Percentiles rank a stretch among this genome's conserved stretches.
Conservation (phyloP, 2,329 filamentous ascomycete genomes). For the Fusarium siculi region DNA sequence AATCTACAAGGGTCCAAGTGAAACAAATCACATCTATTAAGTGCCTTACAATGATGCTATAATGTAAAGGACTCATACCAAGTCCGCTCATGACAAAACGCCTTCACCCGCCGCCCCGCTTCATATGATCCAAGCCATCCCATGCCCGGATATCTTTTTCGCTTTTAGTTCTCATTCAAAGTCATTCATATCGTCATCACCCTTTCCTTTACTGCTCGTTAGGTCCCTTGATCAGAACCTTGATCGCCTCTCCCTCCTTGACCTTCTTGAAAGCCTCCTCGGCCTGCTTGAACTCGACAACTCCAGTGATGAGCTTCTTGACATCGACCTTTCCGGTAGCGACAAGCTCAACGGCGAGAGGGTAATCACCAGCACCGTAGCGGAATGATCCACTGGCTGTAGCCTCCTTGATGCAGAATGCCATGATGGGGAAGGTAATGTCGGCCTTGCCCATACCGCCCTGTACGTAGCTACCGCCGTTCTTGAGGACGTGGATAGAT, state of each 20-base stretch:
- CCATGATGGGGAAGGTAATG: slow-evolving; percentile 92
- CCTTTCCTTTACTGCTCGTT: slow-evolving; percentile 61
- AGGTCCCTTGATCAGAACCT: slow-evolving; percentile 74
- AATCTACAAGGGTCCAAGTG: not conserved
- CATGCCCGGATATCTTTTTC: not conserved
- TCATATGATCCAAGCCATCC: slow-evolving; percentile 1
- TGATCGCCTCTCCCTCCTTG: slow-evolving; percentile 82
- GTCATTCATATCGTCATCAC: slow-evolving; percentile 21
- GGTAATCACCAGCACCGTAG: slow-evolving; percentile 89
- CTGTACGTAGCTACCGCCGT: slow-evolving; percentile 83
- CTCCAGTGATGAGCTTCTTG: slow-evolving; percentile 82
- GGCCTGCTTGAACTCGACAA: slow-evolving; percentile 82
- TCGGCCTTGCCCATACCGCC: slow-evolving; percentile 90
- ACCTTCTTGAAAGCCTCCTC: slow-evolving; percentile 90
- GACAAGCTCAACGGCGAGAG: slow-evolving; percentile 82
- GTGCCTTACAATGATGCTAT: slow-evolving; percentile 1
- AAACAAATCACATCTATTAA: slow-evolving; percentile 18
- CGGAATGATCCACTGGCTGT: slow-evolving; percentile 89
- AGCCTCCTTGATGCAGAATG: slow-evolving; percentile 88
- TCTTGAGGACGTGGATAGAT: slow-evolving; percentile 74
- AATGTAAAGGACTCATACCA: slow-evolving; percentile 4
- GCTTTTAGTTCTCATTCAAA: slow-evolving; percentile 1
- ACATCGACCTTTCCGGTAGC: slow-evolving; percentile 78
- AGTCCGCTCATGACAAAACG: slow-evolving; percentile 23
- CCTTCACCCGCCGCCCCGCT: slow-evolving; percentile 15